Percentiles rank a stretch among this genome's conserved stretches.
phyloP scores from a whole-genome alignment of 2,329 filamentous ascomycete genomes.

The Emmonsiellopsis sp. region DNA sequence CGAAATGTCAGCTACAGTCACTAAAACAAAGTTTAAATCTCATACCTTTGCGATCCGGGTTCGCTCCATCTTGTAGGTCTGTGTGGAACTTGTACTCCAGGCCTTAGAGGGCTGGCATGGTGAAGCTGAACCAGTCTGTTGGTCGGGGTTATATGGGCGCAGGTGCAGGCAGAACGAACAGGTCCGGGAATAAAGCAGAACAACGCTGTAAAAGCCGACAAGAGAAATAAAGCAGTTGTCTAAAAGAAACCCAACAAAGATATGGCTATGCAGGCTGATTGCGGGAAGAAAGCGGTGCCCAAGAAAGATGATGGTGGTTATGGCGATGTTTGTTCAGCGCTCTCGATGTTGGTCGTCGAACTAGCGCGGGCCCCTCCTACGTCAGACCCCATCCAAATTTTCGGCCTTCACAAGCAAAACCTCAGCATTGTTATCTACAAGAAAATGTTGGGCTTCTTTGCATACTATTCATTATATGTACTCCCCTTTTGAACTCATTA shows the following conservation, averaged over 20 bases:
- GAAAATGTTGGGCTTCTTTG: neutral
- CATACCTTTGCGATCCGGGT: constrained; percentile 14
- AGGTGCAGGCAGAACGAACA: neutral
- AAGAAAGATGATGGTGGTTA: neutral
- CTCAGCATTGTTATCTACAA: neutral
- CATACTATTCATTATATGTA: no score
- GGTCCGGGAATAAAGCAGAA: neutral
- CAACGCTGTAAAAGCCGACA: neutral
- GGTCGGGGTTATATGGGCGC: neutral
- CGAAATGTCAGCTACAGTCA: neutral
- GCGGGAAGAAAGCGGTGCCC: no score
- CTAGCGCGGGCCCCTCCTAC: neutral
- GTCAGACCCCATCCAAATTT: neutral
- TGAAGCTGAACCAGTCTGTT: neutral
- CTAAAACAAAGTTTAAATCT: neutral
- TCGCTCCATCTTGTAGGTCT: constrained; percentile 9
- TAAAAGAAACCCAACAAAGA: neutral
- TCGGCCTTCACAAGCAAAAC: neutral
- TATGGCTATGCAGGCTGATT: no score
- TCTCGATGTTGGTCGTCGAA: neutral
- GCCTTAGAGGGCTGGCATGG: neutral
- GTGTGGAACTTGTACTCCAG: neutral
- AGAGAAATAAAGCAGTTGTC: neutral
- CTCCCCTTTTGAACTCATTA: no score
- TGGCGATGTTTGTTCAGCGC: neutral